These are phyloP conservation scores for Calvatia gigantea DNA, from an alignment of 768 basidiomycete genomes.

Conservation along the genomic window DNA sequence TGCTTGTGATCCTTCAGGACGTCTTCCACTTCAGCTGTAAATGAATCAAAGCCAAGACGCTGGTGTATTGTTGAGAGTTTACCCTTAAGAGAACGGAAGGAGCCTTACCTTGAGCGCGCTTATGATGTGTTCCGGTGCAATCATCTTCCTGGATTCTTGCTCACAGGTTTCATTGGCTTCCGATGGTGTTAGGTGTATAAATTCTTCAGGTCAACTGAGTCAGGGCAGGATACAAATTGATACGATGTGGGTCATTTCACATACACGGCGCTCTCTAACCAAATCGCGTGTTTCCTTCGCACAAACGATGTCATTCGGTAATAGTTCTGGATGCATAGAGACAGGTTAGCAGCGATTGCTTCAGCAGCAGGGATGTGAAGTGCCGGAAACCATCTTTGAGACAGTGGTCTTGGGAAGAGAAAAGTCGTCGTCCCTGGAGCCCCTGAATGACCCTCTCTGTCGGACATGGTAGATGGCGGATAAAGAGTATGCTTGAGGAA, in stretches of 20 bases:
- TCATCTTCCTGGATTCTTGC: conserved; percentile 97
- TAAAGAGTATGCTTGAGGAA: conserved; percentile 1
- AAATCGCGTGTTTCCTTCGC: conserved; percentile 96
- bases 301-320: conserved; percentile 84
- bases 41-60: conserved; percentile 91
- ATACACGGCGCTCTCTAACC: conserved; percentile 98
- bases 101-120: conserved; percentile 76
- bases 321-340: conserved; percentile 59
- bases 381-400: conserved; percentile 93
- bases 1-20: conserved; percentile 96
- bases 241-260: conserved; percentile 54
- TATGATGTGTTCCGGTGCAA: conserved; percentile 96
- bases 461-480: conserved; percentile 63
- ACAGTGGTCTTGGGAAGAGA: conserved; percentile 97
- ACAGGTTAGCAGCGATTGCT: conserved; percentile 2
- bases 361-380: conserved; percentile 14
- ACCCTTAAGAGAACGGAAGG: not conserved
- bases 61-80: conserved; percentile 26
- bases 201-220: conserved; percentile 56
- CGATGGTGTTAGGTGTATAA: conserved; percentile 95
- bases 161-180: conserved; percentile 99
- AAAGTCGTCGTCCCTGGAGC: conserved; percentile 84
- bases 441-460: conserved; percentile 75
- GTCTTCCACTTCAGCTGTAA: conserved; percentile 86
- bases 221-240: not conserved